Evolutionary conservation across 2,329 filamentous ascomycete genomes (phyloP).

Genomic region (Colletotrichum sublineola): DNA sequence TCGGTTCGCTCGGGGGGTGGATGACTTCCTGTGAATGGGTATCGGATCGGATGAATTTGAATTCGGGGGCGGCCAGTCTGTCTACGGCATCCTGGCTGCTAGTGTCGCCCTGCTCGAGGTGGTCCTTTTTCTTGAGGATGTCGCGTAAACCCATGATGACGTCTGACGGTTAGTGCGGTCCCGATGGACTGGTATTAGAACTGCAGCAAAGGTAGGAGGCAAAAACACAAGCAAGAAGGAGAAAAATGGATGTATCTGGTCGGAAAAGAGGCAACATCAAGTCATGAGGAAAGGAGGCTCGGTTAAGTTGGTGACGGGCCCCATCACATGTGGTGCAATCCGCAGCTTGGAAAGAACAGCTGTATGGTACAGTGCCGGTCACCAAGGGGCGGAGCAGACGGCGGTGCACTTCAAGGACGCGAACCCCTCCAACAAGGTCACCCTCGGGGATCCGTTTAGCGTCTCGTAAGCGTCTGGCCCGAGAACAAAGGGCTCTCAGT

Average conservation of each 20-base stretch:
- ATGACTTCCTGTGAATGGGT: conserved; percentile 85
- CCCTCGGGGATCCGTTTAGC: conserved; percentile 21
- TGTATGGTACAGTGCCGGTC: background rate
- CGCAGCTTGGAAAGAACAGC: conserved; percentile 28
- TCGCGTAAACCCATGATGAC: conserved; percentile 65
- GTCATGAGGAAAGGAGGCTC: conserved; percentile 13
- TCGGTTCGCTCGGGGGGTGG: conserved; percentile 68
- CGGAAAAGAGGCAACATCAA: conserved; percentile 15
- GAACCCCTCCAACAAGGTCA: conserved; percentile 19
- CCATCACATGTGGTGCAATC: conserved; percentile 34
- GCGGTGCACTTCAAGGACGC: conserved; percentile 35
- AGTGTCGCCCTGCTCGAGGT: conserved; percentile 53
- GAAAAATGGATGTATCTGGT: background rate
- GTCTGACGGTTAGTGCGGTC: conserved; percentile 27
- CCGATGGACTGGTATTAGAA: background rate
- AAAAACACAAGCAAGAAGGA: no score
- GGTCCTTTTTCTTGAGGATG: conserved; percentile 67
- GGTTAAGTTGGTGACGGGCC: conserved; percentile 19
- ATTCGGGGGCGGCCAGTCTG: conserved; percentile 66
- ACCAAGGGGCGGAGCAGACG: conserved; percentile 33
- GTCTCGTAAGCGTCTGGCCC: conserved; percentile 30
- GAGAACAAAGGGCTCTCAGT: conserved; percentile 16
- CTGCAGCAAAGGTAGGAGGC: background rate
- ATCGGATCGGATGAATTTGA: conserved; percentile 88
- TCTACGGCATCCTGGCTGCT: conserved; percentile 52